phyloP scores from a whole-genome alignment of 2,329 filamentous ascomycete species.

The Phaeosphaeria sp. region DNA sequence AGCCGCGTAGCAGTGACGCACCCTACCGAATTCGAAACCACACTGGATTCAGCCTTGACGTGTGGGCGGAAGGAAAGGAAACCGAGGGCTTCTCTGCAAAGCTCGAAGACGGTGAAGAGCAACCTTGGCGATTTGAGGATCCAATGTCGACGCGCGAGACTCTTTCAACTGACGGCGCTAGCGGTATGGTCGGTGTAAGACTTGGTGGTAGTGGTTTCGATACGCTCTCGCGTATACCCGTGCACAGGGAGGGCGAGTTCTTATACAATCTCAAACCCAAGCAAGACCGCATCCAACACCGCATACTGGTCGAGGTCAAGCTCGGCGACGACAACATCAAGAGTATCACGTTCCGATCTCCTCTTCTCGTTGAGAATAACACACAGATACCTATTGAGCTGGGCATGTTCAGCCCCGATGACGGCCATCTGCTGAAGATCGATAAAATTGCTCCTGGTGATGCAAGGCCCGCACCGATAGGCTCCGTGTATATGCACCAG shows the following conservation, averaged over 20 bases:
- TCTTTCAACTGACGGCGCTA: slow-evolving; percentile 80
- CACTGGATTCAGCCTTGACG: slow-evolving; percentile 86
- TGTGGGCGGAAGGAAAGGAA: slow-evolving; percentile 76
- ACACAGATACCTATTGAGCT: slow-evolving; percentile 96
- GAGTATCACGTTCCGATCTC: slow-evolving; percentile 93
- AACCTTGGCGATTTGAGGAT: slow-evolving; percentile 95
- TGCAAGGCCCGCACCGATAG: slow-evolving; percentile 86
- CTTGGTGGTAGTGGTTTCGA: slow-evolving; percentile 96
- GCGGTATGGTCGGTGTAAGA: slow-evolving; percentile 79
- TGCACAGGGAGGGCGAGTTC: slow-evolving; percentile 93
- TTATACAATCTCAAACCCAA: slow-evolving; percentile 89
- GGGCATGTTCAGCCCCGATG: slow-evolving; percentile 84
- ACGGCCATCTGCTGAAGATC: slow-evolving; percentile 92
- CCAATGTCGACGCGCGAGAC: slow-evolving; percentile 96
- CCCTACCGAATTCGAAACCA: slow-evolving; percentile 95
- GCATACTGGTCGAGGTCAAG: slow-evolving; percentile 88
- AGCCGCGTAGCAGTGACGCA: slow-evolving; percentile 87
- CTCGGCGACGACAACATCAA: slow-evolving; percentile 96
- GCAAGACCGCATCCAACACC: slow-evolving; percentile 83
- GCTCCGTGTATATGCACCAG: slow-evolving; percentile 87
- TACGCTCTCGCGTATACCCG: slow-evolving; percentile 81
- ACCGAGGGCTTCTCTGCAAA: slow-evolving; percentile 75
- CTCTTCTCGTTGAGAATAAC: slow-evolving; percentile 90
- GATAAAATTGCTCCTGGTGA: slow-evolving; percentile 97
- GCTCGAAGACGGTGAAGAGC: slow-evolving; percentile 86